Evolutionary conservation across 805 yeast species (phyloP).

Genomic region (Wickerhamia fluorescens): DNA sequence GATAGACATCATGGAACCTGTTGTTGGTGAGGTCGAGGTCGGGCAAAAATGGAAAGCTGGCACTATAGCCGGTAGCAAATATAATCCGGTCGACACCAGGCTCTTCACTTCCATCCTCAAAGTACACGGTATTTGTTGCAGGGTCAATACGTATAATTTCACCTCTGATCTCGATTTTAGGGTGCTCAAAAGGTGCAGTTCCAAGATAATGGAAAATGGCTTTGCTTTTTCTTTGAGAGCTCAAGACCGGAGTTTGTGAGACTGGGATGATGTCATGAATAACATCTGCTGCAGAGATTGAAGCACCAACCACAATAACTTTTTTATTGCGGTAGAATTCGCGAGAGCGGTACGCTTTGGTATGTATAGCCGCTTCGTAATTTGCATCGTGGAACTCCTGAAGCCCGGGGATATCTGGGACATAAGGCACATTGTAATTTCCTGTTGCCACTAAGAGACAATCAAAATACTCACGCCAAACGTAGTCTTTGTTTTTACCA

Average conservation of each 20-base stretch:
- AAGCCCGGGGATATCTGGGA: conserved; percentile 15
- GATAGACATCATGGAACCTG: conserved; percentile 21
- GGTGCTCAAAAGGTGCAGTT: conserved; percentile 7
- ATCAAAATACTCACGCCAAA: conserved; percentile 14
- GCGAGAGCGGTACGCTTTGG: conserved; percentile 13
- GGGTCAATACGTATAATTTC: conserved; percentile 6
- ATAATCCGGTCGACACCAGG: conserved; percentile 13
- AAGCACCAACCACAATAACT: conserved; percentile 15
- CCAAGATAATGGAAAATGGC: too few species aligned
- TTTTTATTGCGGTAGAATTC: conserved; percentile 11
- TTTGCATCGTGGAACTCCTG: conserved; percentile 8
- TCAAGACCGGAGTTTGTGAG: conserved; percentile 8
- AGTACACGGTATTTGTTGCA: conserved; percentile 9
- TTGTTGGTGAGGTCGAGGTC: conserved; percentile 19
- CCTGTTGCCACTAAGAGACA: conserved; percentile 15
- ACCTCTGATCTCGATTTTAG: conserved; percentile 5
- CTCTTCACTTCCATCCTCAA: conserved; percentile 12
- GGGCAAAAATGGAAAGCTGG: conserved; percentile 16
- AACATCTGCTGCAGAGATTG: conserved; percentile 10
- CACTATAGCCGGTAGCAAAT: conserved; percentile 20
- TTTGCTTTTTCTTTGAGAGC: conserved; percentile 16
- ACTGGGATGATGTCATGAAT: conserved; percentile 15
- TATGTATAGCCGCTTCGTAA: conserved; percentile 11
- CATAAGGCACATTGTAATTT: conserved; percentile 15
- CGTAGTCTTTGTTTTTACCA: conserved; percentile 9